Conservation (phyloP, 768 basidiomycete genomes). For the Podaxis carcinomalis region DNA sequence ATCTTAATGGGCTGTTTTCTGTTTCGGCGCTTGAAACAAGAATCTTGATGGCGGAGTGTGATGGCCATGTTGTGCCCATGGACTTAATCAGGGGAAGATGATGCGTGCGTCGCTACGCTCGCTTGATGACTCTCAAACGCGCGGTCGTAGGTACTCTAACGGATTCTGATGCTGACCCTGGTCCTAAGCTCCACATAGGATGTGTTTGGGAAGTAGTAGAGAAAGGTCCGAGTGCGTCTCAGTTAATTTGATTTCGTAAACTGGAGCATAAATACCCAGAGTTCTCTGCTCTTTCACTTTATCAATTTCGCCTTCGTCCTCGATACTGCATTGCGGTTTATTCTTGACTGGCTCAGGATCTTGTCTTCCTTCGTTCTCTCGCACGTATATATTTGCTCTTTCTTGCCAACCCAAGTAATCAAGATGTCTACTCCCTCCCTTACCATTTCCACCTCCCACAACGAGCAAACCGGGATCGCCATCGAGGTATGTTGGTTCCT, state of each 20-base stretch:
- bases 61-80: too few species aligned
- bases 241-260: neutral
- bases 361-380: neutral
- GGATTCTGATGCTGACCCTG: neutral
- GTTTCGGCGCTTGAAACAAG: neutral
- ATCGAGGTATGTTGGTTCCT: slow-evolving; percentile 5
- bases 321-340: neutral
- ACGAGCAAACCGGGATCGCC: neutral
- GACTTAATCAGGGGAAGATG: too few species aligned
- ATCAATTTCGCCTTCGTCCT: neutral
- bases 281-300: neutral
- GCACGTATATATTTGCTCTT: neutral
- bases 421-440: neutral
- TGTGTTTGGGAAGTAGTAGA: neutral
- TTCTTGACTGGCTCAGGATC: neutral
- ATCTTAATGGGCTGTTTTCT: neutral
- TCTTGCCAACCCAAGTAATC: neutral
- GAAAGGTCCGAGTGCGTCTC: neutral
- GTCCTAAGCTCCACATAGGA: neutral
- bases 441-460: neutral
- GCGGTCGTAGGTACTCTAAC: neutral
- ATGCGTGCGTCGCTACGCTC: too few species aligned
- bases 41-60: neutral
- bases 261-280: slow-evolving; percentile 1
- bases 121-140: neutral